Evolutionary conservation across 164 flowering plant genomes (phyloP), one percentile per base, ranked within the genome.

Genomic region (Sedum album): DNA sequence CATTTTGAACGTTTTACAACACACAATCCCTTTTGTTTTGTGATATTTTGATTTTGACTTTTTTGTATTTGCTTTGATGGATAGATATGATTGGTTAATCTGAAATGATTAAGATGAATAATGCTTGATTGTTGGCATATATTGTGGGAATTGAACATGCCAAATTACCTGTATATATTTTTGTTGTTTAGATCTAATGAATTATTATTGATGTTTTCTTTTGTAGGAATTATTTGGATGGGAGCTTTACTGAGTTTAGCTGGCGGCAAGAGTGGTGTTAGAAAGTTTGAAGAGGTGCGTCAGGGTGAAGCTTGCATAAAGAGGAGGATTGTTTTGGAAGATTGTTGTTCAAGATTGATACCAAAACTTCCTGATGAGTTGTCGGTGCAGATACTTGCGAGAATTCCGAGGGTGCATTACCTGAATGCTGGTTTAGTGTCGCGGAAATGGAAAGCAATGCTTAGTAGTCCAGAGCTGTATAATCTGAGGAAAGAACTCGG

Each of bases 311-410:
- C 71, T 33, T 79, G 86, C 77, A 94, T 91, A 80, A 83, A 88
- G 69, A 95, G 78, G 71, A 86, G 83, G 82, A 73, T 85, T 67
- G 76, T 82, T 71, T 65, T 38, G 71, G 17, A 57, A 53, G 86
- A 77, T 67, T 83, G 82, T 49, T 79, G 72, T 65, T 81, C 80
- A 9, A 80, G 93, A 71, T 68, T 93, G 60, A 87, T 93, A 68
- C 96, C 98, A 6, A 79, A 71, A 76, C 93, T 90, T 64, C 98
- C 98, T 42, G 93, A 93, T 78, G 96, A 90, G 78, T 76, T 93
- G 71, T 88, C 98, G 1, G 36, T 86, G 25, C 93, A 86, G 73
- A 88, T 93, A 70, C 88, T 90, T 38, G 93, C 98, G n/a, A 79
- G 96, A 73, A 53, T 93, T 66, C 96, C 96, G 15, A 85, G 88